A percentile compares a stretch with the other conserved stretches of the same genome.
Conservation (phyloP, 176 grass and related monocot species). For the Triticum turgidum region DNA sequence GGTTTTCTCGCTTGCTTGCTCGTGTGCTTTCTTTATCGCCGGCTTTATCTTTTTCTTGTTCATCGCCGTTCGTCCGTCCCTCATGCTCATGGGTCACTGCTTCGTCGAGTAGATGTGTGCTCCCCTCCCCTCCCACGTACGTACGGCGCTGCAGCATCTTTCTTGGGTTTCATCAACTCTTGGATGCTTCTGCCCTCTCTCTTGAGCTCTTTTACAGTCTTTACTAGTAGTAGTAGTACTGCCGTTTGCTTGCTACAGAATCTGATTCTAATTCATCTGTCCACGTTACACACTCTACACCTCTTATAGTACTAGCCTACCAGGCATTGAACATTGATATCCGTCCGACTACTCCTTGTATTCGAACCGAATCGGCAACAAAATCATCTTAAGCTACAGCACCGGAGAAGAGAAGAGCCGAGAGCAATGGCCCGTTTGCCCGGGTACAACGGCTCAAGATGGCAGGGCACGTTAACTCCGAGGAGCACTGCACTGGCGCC, state of each 20-base stretch:
- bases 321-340: background rate
- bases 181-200: background rate
- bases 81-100: constrained; percentile 3
- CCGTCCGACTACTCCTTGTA: background rate
- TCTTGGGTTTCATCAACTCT: constrained; percentile 39
- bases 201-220: background rate
- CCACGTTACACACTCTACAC: too few species aligned
- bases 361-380: too few species aligned
- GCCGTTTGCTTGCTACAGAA: background rate
- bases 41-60: constrained; percentile 12
- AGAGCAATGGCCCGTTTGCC: background rate
- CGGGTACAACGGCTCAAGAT: background rate
- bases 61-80: background rate
- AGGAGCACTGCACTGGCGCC: background rate
- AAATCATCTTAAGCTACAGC: background rate
- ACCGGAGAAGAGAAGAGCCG: background rate
- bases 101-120: constrained; percentile 13
- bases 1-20: background rate
- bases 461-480: background rate
- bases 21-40: background rate
- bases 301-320: background rate
- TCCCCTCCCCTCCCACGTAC: background rate
- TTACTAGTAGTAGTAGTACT: background rate
- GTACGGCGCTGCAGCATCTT: constrained; percentile 43
- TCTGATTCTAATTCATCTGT: background rate